Base-by-base conservation (phyloP, 2,329 filamentous ascomycete species). In the Aspergillus neotritici region DNA sequence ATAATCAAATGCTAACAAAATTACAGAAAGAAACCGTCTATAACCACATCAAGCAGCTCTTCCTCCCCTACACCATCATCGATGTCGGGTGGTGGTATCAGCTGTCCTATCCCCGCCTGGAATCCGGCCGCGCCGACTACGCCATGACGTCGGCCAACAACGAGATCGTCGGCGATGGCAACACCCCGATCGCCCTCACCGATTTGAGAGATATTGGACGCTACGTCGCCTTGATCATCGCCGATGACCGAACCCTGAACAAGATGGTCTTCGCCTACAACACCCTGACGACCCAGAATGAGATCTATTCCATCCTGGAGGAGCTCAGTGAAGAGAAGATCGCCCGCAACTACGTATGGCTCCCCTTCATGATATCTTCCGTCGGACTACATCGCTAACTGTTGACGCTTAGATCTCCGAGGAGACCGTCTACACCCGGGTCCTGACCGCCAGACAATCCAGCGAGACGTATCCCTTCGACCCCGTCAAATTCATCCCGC, bases 21-120 rank as follows among this genome's bases (percentile, higher is more conserved):
- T 9, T 36, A 30, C 47, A 72, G 61, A 80, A 80, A 64, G 73
- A 79, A 49, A 59, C 65, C 2, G 64, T 78, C 10, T 68, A 74
- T 53, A 68, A 75, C 44, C 68, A 74, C 41, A 64, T 79, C 46
- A 71, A 72, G 51, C 60, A 65, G 41, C 53, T 74, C 2, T 59
- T 65, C 28, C 65, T 81, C 1, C 74, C 75, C 0, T 81, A 74
- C 60, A 80, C 78, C 5, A 63, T 77, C 52, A 71, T 80, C 38
- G 77, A 81, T 48, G 69, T 79, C 10, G 78, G 77, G n/a, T 78
- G 66, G 64, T 81, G 78, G 78, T 75, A 77, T 53, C 75, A 79
- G 51, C 50, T 74, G 25, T 61, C 64, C 4, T 64, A 72, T 42
- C 71, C 70, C 10, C 54, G 53, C n/a, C 55, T 77, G 1, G 65